phyloP scores from a whole-genome alignment of 2,329 filamentous ascomycete genomes.

The Colletotrichum sp. region DNA sequence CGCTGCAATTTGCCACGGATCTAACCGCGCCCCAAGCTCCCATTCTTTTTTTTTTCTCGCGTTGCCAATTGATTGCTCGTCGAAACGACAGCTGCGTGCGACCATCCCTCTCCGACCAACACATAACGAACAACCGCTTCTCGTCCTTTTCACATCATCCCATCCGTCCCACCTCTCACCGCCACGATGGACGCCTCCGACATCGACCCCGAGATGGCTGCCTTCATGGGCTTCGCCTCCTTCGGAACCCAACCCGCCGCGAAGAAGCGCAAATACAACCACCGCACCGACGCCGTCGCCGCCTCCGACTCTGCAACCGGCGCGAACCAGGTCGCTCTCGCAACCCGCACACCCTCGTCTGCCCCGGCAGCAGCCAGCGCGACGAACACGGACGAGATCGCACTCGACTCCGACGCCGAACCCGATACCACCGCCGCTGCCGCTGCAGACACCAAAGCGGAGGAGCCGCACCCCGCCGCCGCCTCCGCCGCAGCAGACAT shows the following conservation, averaged over 20 bases:
- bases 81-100: background rate
- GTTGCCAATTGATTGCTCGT: background rate
- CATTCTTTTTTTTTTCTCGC: background rate
- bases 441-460: background rate
- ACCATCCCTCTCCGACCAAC: background rate
- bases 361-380: background rate
- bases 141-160: background rate
- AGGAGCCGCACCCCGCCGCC: background rate
- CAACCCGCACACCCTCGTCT: slow-evolving; percentile 26
- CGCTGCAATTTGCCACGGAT: background rate
- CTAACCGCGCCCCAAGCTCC: slow-evolving; percentile 9
- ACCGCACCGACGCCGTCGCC: slow-evolving; percentile 55
- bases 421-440: slow-evolving; percentile 21
- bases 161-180: background rate
- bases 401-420: slow-evolving; percentile 43
- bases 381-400: slow-evolving; percentile 51
- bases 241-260: slow-evolving; percentile 64
- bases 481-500: background rate
- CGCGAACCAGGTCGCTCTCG: slow-evolving; percentile 42
- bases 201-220: slow-evolving; percentile 56
- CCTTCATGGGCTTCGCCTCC: slow-evolving; percentile 74
- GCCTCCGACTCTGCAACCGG: slow-evolving; percentile 35
- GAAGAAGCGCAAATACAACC: slow-evolving; percentile 73
- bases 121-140: background rate
- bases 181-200: slow-evolving; percentile 19